phyloP scores from a whole-genome alignment of 208 protist genomes.

The Kentomonas sorsogonicus region DNA sequence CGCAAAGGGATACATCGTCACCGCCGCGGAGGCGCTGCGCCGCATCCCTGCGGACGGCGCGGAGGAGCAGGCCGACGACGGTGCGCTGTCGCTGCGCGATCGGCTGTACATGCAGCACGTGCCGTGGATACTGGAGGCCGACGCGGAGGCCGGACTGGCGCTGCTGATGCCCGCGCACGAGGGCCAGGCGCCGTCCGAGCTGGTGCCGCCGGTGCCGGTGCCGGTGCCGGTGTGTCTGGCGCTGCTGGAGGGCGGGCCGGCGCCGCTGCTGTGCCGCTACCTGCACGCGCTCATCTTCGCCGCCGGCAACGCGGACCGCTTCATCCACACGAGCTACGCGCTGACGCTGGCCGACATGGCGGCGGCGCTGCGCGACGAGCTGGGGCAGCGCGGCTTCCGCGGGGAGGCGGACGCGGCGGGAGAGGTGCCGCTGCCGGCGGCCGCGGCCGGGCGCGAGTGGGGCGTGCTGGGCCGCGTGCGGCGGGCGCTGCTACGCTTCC shows the following conservation, averaged over 20 bases:
- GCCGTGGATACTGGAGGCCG: conserved; percentile 33
- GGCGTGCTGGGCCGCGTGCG: conserved; percentile 37
- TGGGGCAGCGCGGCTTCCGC: neutral
- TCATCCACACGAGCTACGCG: conserved; percentile 14
- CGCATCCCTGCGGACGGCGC: conserved; percentile 13
- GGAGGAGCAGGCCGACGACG: neutral
- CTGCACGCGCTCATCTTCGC: conserved; percentile 1
- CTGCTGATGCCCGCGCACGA: conserved; percentile 7
- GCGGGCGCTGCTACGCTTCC: conserved; percentile 29
- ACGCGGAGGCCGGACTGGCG: conserved; percentile 12
- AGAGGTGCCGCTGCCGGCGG: neutral
- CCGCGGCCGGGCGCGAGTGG: conserved; percentile 2
- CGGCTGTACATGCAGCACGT: conserved; percentile 26
- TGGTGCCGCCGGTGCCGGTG: conserved; percentile 10
- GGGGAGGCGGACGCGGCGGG: too few relatives aligned
- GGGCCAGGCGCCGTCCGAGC: conserved; percentile 1
- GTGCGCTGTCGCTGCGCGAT: neutral
- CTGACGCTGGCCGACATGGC: conserved; percentile 3
- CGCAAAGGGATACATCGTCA: too few relatives aligned
- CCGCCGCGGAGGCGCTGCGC: conserved; percentile 21
- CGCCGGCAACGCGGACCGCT: neutral
- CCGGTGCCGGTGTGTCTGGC: conserved; percentile 7
- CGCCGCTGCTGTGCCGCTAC: conserved; percentile 7
- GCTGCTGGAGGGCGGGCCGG: conserved; percentile 13
- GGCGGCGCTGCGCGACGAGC: conserved; percentile 5